These are phyloP conservation scores for Schizothecium vesticola DNA, from an alignment of 495 filamentous ascomycete species.

Conservation along the genomic window DNA sequence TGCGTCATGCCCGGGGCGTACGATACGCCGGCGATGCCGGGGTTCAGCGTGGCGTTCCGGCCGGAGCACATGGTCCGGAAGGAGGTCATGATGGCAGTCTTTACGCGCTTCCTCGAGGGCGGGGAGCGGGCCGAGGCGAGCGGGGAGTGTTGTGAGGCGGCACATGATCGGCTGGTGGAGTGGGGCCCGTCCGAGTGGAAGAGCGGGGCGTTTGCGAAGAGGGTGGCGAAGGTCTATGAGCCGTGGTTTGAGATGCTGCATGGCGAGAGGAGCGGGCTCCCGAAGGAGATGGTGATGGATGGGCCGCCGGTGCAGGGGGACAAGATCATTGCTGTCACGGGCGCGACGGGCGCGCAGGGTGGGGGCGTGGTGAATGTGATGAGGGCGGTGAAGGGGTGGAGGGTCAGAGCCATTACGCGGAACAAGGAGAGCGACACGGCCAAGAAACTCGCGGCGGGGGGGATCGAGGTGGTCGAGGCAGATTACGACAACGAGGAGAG, in stretches of 20 bases:
- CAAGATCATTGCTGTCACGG: constrained; percentile 11
- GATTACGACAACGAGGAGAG: constrained; percentile 19
- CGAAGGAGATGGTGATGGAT: background rate
- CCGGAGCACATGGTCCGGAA: constrained; percentile 24
- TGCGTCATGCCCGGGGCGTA: constrained; percentile 30
- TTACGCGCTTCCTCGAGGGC: constrained; percentile 34
- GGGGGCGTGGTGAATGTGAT: constrained; percentile 18
- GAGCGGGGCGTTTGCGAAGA: constrained; percentile 17
- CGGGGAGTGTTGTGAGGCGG: constrained; percentile 33
- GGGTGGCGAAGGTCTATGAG: constrained; percentile 35
- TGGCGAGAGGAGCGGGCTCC: constrained; percentile 32
- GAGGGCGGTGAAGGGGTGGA: constrained; percentile 7
- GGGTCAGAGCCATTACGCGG: constrained; percentile 15
- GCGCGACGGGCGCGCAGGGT: constrained; percentile 20
- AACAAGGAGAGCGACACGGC: constrained; percentile 11
- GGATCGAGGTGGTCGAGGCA: constrained; percentile 20
- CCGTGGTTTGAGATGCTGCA: constrained; percentile 38
- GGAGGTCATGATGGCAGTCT: constrained; percentile 18
- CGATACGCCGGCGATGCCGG: constrained; percentile 33
- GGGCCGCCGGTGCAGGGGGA: constrained; percentile 1
- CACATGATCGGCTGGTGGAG: constrained; percentile 27
- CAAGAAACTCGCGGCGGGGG: constrained; percentile 13
- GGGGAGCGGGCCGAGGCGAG: constrained; percentile 10
- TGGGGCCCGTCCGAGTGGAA: constrained; percentile 25
- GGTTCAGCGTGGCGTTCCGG: constrained; percentile 31